Percentiles rank a stretch among this genome's conserved stretches.
phyloP scores from a whole-genome alignment of 768 basidiomycete genomes.

The Podaxis carcinomalis region DNA sequence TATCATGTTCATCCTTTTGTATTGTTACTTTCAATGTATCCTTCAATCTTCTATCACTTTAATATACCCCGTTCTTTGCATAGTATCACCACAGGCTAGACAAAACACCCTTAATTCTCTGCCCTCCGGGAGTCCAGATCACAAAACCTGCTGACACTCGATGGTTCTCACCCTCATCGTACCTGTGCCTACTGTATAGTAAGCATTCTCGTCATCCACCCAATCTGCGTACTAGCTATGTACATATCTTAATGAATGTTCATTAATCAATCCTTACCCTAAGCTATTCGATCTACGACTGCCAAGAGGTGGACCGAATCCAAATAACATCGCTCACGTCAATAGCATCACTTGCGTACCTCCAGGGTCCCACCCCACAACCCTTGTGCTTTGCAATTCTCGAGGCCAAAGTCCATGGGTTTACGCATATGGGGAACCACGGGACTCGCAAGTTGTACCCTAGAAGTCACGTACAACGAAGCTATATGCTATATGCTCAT shows the following conservation, averaged over 20 bases:
- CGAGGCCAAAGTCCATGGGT: not conserved
- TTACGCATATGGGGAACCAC: not conserved
- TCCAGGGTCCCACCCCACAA: not conserved
- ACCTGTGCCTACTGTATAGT: not conserved
- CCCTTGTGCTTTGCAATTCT: not conserved
- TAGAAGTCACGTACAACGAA: not conserved
- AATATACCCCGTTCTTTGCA: not conserved
- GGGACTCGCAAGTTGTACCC: not conserved
- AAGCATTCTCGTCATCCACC: not conserved
- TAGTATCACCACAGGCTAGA: not conserved
- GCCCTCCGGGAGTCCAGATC: not conserved
- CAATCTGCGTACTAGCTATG: not conserved
- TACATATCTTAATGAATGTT: not conserved
- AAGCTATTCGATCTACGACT: not conserved
- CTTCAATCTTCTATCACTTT: not conserved
- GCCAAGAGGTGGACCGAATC: not conserved
- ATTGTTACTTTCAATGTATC: constrained; percentile 3
- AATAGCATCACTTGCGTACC: not conserved
- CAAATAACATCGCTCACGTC: not conserved
- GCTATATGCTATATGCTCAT: not conserved
- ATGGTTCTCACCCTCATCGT: not conserved
- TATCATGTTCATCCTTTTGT: not conserved
- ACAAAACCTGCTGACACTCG: not conserved
- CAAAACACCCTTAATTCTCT: not conserved
- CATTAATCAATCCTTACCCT: not conserved